Evolutionary conservation across 2,329 filamentous ascomycete species (phyloP), one percentile per base, ranked within the genome.

Genomic region (Ceratocystis eucalypticola): DNA sequence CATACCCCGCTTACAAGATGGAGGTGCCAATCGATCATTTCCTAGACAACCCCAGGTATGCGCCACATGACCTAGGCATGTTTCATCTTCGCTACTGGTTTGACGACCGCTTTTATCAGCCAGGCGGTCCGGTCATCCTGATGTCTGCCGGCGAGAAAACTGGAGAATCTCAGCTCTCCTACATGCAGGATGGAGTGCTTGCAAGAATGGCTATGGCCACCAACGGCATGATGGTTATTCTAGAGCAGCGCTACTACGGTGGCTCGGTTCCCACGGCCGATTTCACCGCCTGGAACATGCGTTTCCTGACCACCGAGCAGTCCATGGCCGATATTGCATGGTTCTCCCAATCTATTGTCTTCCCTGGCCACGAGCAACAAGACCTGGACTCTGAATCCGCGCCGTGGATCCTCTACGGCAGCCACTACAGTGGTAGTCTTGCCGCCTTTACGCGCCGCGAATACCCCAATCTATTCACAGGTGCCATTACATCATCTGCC

Each of bases 181-280:
- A 82, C 72, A 76, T 96, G 8, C 84, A 91, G 70, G 89, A 94
- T 73, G 91, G 91, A 64, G 87, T 96, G 64, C 79, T 90, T 0
- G 80, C 85, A 45, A 81, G 89, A 69, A 79, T 96, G 20, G 82
- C 87, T 2, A 77, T 86, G 70, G 87, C 87, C 0, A 89, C 88
- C 0, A 78, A 85, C 66, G 91, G 91, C 1, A 76, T 96, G 30
- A 89, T 86, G 2, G 87, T 96, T 1, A 82, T 96, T 61, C 80
- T 96, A 2, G 91, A 96, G 76, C 91, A 96, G 72, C 84, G 91
- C 37, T 96, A 95, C 78, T 96, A 96, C 72, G 91, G 91, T 66
- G 80, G 80, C 12, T 92, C 88, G 73, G 85, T 87, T 65, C 89
- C 90, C 0, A 82, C 83, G 0, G 74, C 79, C 0, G 81, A 92